A percentile compares a stretch with the other conserved stretches of the same genome.
phyloP scores from a whole-genome alignment of 106 monocot species.

The Posidonia australis region DNA sequence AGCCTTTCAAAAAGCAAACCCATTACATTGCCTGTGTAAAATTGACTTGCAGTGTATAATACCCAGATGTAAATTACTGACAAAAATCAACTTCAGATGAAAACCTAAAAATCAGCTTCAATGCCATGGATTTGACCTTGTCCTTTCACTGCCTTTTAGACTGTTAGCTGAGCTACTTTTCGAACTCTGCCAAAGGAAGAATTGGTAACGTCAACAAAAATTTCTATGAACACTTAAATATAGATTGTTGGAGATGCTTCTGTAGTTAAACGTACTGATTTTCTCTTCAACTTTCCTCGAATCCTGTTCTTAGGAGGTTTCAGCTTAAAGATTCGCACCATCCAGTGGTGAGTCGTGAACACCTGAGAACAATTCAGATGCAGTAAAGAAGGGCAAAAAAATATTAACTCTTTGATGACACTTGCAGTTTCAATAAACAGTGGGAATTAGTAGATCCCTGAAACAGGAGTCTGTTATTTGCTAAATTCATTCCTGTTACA shows the following conservation, averaged over 20 bases:
- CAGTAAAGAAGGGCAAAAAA: too few relatives aligned
- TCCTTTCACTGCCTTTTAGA: slow-evolving; percentile 11
- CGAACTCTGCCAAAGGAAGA: slow-evolving; percentile 33
- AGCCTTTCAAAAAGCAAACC: background rate
- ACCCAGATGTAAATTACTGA: background rate
- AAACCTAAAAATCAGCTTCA: slow-evolving; percentile 16
- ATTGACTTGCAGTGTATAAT: background rate
- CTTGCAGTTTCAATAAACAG: background rate
- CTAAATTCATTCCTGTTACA: background rate
- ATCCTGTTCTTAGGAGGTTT: slow-evolving; percentile 80
- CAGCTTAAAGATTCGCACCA: slow-evolving; percentile 92
- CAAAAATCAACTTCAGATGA: background rate
- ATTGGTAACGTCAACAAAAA: background rate
- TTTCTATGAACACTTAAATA: background rate
- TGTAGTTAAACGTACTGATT: slow-evolving; percentile 38
- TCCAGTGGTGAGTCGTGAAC: slow-evolving; percentile 99
- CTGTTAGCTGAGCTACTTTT: slow-evolving; percentile 22
- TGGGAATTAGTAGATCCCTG: background rate
- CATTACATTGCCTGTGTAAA: background rate
- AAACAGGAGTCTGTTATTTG: too few relatives aligned
- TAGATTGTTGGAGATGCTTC: background rate
- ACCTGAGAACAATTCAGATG: slow-evolving; percentile 35
- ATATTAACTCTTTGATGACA: background rate
- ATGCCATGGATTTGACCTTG: slow-evolving; percentile 66
- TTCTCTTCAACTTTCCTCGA: slow-evolving; percentile 76